phyloP scores from a whole-genome alignment of 352 stramenopile genomes.

The Phytophthora crassamura region DNA sequence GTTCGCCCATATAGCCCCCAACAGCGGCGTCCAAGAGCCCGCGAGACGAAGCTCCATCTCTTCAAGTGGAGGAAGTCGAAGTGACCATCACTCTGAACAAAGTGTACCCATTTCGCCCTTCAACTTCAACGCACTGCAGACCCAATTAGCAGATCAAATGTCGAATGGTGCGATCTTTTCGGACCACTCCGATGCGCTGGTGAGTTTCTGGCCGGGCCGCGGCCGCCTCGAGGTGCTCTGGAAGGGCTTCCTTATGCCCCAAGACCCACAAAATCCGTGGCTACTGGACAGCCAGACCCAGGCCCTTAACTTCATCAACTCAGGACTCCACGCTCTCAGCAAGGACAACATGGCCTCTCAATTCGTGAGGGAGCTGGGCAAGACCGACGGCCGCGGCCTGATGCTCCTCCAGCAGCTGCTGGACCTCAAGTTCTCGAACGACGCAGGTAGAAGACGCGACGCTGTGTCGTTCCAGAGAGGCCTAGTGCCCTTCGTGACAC shows the following conservation, averaged over 20 bases:
- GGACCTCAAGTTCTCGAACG: conserved; percentile 36
- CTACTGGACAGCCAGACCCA: conserved; percentile 43
- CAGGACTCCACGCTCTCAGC: conserved; percentile 41
- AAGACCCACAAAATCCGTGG: conserved; percentile 24
- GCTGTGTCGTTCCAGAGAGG: conserved; percentile 48
- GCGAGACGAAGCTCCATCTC: background rate
- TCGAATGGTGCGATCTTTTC: conserved; percentile 22
- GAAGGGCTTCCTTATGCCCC: conserved; percentile 39
- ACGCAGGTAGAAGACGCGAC: conserved; percentile 36
- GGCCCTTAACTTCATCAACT: conserved; percentile 50
- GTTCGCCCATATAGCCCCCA: conserved; percentile 13
- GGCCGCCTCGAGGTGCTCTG: conserved; percentile 35
- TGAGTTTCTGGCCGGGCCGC: conserved; percentile 30
- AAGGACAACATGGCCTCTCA: conserved; percentile 38
- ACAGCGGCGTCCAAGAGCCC: background rate
- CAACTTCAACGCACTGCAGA: conserved; percentile 24
- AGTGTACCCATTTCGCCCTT: conserved; percentile 13
- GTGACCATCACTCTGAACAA: background rate
- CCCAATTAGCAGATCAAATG: conserved; percentile 32
- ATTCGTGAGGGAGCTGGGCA: conserved; percentile 46
- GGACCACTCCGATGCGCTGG: conserved; percentile 36
- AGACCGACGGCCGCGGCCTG: conserved; percentile 34
- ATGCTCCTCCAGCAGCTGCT: conserved; percentile 37
- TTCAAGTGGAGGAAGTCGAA: background rate
- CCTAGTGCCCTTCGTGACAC: conserved; percentile 41